Conservation (phyloP, 768 basidiomycete genomes). For the Neoboletus brunneissimus region DNA sequence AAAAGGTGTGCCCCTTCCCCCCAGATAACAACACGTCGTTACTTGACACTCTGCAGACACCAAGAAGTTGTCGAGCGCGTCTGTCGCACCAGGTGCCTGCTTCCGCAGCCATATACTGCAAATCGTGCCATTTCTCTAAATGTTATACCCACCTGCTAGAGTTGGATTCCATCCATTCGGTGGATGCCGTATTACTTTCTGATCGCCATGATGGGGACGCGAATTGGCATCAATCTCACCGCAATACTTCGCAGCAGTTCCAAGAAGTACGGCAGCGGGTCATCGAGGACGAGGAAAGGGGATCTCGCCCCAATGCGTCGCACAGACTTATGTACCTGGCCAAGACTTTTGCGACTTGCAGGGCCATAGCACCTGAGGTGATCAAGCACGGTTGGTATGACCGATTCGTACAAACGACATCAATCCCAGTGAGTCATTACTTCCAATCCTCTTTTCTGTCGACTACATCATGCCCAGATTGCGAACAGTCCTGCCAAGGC, state of each 20-base stretch:
- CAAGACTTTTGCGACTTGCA: slow-evolving; percentile 45
- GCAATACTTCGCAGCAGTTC: slow-evolving; percentile 16
- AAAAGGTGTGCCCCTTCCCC: slow-evolving; percentile 10
- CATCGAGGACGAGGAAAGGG: slow-evolving; percentile 36
- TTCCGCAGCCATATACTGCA: slow-evolving; percentile 33
- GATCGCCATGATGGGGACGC: slow-evolving; percentile 15
- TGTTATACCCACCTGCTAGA: slow-evolving; percentile 40
- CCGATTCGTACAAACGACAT: slow-evolving; percentile 19
- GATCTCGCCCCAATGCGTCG: slow-evolving; percentile 32
- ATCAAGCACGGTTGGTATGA: slow-evolving; percentile 68
- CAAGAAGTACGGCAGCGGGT: slow-evolving; percentile 7
- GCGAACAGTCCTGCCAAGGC: slow-evolving; percentile 11
- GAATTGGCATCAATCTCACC: slow-evolving; percentile 39
- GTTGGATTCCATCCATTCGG: slow-evolving; percentile 34
- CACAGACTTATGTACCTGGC: slow-evolving; percentile 47
- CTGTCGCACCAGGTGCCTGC: slow-evolving; percentile 16
- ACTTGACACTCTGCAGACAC: slow-evolving; percentile 8
- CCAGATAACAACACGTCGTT: neutral
- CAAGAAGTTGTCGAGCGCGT: slow-evolving; percentile 23
- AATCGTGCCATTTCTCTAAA: slow-evolving; percentile 33
- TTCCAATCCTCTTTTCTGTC: neutral
- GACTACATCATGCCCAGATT: slow-evolving; percentile 17
- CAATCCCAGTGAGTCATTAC: slow-evolving; percentile 24
- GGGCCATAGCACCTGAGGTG: slow-evolving; percentile 40
- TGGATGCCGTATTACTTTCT: slow-evolving; percentile 33